Evolutionary conservation across 78 protist genomes (phyloP), one percentile per base, ranked within the genome.

Genomic region (Speleostelium caveatum): DNA sequence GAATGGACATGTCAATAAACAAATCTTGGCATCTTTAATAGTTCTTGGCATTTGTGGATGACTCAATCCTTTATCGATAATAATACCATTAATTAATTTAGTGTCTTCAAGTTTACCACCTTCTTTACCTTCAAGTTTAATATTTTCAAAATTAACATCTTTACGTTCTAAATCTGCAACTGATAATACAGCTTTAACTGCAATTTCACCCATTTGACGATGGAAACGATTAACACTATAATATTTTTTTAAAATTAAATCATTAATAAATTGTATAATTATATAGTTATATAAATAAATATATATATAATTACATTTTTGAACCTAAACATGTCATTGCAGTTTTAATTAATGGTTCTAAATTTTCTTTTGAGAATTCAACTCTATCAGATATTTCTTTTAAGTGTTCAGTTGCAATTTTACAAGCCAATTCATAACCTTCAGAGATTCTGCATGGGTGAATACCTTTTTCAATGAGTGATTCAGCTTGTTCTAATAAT

Each of bases 51-150:
- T 96, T 73, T 98, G 99, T 32, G 98, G 98, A 89, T 98, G 99
- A 61, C 91, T 41, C 45, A 97, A 86, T 61, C 96, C 98, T 96
- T 99, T 99, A 95, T 98, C 99, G 5, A 98, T 60, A 30, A 99
- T 96, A 66, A 99, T 96, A 33, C 99, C 99, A 5, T 86, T 55
- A 36, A 99, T 98, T 8, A 99, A 87, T 67, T 36, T 49, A 7
- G 99, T 98, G 75, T 99, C 99, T 73, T 96, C 98, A 39, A 99
- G 79, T 73, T 49, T 75, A 76, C 99, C 99, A n/a, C 99, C 99
- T n/a, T 86, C 96, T 35, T 77, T 73, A 39, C 97, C 95, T 58
- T 96, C 98, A 28, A 99, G 73, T 95, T 99, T 99, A 94, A 99
- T 99, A 61, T 97, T 90, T 76, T 99, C 99, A 56, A 99, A 88